A percentile compares a stretch with the other conserved stretches of the same genome.
Conservation (phyloP, 2,329 filamentous ascomycete genomes). For the Botrytis cinerea region DNA sequence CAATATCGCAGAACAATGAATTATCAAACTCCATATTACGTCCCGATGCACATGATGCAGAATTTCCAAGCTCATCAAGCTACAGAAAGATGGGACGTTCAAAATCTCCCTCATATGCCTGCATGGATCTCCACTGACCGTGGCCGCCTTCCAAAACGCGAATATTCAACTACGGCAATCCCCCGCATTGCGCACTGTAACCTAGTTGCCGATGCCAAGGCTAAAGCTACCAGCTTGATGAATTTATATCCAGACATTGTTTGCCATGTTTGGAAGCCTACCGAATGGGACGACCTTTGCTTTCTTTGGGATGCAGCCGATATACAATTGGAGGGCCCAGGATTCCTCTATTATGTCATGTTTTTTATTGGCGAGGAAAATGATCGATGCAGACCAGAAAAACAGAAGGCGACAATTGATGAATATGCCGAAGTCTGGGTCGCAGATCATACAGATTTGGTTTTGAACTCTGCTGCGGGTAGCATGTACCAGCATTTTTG, state of each 20-base stretch:
- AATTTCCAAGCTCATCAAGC: background rate
- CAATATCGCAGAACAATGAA: background rate
- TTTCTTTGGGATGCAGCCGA: conserved; percentile 42
- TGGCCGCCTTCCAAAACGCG: conserved; percentile 26
- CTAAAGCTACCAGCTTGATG: conserved; percentile 25
- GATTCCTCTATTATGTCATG: conserved; percentile 40
- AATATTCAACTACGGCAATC: conserved; percentile 17
- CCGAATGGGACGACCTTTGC: conserved; percentile 37
- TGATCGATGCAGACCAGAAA: background rate
- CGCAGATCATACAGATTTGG: background rate
- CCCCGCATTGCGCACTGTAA: conserved; percentile 27
- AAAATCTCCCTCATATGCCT: conserved; percentile 12
- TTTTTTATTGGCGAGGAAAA: conserved; percentile 30
- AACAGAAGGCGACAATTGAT: conserved; percentile 24
- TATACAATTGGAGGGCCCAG: conserved; percentile 36
- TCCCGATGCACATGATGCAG: background rate
- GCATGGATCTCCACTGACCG: conserved; percentile 34
- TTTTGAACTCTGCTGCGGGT: conserved; percentile 1
- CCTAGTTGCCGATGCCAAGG: conserved; percentile 23
- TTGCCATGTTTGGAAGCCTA: conserved; percentile 24
- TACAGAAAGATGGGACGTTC: conserved; percentile 9
- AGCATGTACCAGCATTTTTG: conserved; percentile 16
- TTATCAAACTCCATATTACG: background rate
- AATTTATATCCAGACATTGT: conserved; percentile 20
- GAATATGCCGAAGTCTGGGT: conserved; percentile 32